phyloP scores from a whole-genome alignment of 2,329 filamentous ascomycete species.

The Trichoderma asperellum region DNA sequence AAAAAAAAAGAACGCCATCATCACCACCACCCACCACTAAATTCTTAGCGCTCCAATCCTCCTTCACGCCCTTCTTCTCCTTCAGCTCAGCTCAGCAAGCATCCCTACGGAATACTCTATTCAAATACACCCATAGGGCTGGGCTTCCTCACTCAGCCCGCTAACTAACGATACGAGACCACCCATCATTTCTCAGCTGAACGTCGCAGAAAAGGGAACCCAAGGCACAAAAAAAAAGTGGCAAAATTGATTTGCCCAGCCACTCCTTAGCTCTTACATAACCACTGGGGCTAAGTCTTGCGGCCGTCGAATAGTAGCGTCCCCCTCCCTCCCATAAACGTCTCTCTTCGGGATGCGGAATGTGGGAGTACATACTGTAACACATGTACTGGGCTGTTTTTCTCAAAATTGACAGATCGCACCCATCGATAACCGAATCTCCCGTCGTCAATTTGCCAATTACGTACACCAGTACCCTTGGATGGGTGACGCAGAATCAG shows the following conservation, averaged over 20 bases:
- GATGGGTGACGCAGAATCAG: neutral
- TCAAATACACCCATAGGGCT: neutral
- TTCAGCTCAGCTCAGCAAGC: neutral
- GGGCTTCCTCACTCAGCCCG: neutral
- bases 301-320: slow-evolving; percentile 14
- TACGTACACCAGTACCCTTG: neutral
- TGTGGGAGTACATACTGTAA: neutral
- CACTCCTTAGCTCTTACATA: slow-evolving; percentile 22
- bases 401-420: slow-evolving; percentile 5
- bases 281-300: neutral
- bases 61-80: neutral
- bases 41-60: neutral
- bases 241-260: neutral
- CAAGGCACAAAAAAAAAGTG: neutral
- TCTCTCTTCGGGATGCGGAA: neutral
- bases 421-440: slow-evolving; percentile 20
- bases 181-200: slow-evolving; percentile 7
- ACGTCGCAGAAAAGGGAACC: neutral
- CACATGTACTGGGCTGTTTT: neutral
- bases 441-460: slow-evolving; percentile 5
- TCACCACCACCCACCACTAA: neutral
- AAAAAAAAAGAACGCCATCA: neutral
- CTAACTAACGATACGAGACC: slow-evolving; percentile 1
- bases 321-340: neutral
- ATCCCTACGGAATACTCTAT: neutral